These are phyloP conservation scores for Zygosaccharomyces siamensis DNA, from an alignment of 805 yeast species.

Conservation along the genomic window DNA sequence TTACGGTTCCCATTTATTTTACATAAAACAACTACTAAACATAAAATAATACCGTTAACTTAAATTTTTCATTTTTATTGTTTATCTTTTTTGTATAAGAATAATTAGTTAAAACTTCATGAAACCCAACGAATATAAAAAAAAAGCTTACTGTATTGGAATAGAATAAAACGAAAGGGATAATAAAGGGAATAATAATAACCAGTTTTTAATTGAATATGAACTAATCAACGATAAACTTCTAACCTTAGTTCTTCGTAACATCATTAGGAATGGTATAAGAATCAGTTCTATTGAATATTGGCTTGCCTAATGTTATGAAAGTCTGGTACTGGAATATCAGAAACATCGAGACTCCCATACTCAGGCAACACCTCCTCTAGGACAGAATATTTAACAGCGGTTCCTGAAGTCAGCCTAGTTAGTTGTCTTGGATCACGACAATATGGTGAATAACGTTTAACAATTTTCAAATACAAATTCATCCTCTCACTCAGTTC, in stretches of 20 bases:
- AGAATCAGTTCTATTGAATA: slow-evolving; percentile 11
- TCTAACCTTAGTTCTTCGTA: slow-evolving; percentile 1
- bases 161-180: not conserved
- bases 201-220: not conserved
- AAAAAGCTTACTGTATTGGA: not conserved
- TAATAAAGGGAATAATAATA: not conserved
- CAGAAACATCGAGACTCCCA: slow-evolving; percentile 36
- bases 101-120: not conserved
- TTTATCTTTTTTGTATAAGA: not conserved
- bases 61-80: not conserved
- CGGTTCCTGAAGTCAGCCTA: slow-evolving; percentile 43
- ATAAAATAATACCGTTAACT: not conserved
- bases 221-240: not conserved
- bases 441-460: slow-evolving; percentile 45
- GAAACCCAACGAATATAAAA: slow-evolving; percentile 2
- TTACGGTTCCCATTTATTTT: slow-evolving; percentile 1
- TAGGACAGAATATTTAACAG: slow-evolving; percentile 40
- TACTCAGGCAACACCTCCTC: slow-evolving; percentile 39
- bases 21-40: slow-evolving; percentile 2
- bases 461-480: slow-evolving; percentile 52
- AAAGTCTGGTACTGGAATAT: slow-evolving; percentile 41
- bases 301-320: slow-evolving; percentile 31
- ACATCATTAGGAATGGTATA: slow-evolving; percentile 8
- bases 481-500: slow-evolving; percentile 44
- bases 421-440: slow-evolving; percentile 46